Base-by-base conservation (phyloP, 2,329 filamentous ascomycete species). In the Fusarium coffeatum region DNA sequence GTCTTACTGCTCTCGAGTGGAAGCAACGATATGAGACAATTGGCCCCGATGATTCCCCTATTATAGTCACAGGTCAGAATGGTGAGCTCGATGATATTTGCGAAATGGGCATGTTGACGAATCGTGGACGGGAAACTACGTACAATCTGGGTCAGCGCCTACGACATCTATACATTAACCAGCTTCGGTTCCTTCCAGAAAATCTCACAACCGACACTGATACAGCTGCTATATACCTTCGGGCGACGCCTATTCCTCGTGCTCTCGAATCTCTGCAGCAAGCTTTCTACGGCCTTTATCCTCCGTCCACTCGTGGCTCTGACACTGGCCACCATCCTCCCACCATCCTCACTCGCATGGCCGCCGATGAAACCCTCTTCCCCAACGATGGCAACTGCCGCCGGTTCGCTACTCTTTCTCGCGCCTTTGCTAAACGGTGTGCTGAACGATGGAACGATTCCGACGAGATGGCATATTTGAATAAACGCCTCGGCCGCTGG, bases 11-110 rank as follows among this genome's bases (percentile, higher is more conserved):
- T 10, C 75, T 88, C 5, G 85, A 87, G 72, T 90, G 88, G 88
- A 85, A 90, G 72, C 88, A 94, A 65, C 89, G 92, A 48, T 85
- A 98, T 49, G 96, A 99, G 81, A 92, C 92, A 1, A 96, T 98
- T 78, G 92, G 90, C 6, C 77, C 82, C 20, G 83, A 90, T 69
- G 90, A 93, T 77, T 86, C 89, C n/a, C 89, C 94, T 6, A 82
- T 91, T 28, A 82, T 93, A 49, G 92, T 92, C 10, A 80, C 86
- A 3, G 93, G 93, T 1, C 88, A 91, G 9, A 79, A 81, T 1
- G 90, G 90, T 65, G 87, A 93, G 76, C 85, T 91, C n/a, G 93
- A 97, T 78, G 86, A 86, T 43, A 87, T 98, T 65, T 99, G 95
- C 85, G 92, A 90, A 78, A 86, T 88, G 78, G 88, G 92, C 72